Percentiles rank a stretch among this genome's conserved stretches.
phyloP scores from a whole-genome alignment of 805 yeast genomes.

The Kodamaea leandrae region DNA sequence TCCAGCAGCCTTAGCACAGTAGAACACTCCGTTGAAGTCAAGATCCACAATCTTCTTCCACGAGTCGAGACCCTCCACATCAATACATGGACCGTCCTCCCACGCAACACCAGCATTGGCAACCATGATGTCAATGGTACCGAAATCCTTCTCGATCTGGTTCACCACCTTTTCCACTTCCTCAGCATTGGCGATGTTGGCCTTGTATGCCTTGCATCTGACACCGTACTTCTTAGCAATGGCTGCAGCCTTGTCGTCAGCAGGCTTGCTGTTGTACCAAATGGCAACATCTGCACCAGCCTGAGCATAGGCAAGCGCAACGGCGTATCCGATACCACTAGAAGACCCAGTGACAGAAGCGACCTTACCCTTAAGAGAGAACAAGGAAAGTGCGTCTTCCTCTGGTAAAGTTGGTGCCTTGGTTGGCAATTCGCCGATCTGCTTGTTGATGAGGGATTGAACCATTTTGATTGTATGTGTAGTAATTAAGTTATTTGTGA shows the following conservation, averaged over 20 bases:
- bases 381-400: conserved; percentile 58
- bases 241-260: conserved; percentile 55
- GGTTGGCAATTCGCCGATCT: conserved; percentile 34
- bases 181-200: conserved; percentile 49
- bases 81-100: conserved; percentile 44
- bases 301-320: conserved; percentile 80
- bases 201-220: conserved; percentile 61
- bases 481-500: no score
- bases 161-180: conserved; percentile 49
- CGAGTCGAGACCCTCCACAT: conserved; percentile 33
- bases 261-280: conserved; percentile 58
- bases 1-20: conserved; percentile 44
- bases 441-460: conserved; percentile 5
- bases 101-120: conserved; percentile 78
- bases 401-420: conserved; percentile 51
- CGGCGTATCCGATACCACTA: conserved; percentile 77
- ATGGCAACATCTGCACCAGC: conserved; percentile 84
- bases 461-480: conserved; percentile 2
- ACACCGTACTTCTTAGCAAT: conserved; percentile 59
- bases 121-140: conserved; percentile 76
- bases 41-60: conserved; percentile 39
- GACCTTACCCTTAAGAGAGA: conserved; percentile 76
- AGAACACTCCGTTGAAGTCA: conserved; percentile 42
- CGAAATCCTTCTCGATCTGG: conserved; percentile 64
- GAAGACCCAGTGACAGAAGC: conserved; percentile 87